These are phyloP conservation scores for Castanospermum australe DNA, from an alignment of 306 rosid genomes.

Conservation along the genomic window DNA sequence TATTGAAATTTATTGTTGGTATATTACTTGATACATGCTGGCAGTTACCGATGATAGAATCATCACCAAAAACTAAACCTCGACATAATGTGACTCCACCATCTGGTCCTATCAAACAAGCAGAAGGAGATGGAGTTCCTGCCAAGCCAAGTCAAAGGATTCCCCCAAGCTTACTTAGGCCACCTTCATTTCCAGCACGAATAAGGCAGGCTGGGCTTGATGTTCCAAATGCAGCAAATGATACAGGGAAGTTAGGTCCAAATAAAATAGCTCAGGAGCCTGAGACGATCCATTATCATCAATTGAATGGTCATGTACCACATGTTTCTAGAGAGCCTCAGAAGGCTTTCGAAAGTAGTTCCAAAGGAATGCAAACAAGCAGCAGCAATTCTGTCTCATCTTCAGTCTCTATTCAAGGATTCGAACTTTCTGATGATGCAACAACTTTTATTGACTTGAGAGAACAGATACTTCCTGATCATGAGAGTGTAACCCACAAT, in stretches of 20 bases:
- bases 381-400: conserved; percentile 73
- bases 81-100: conserved; percentile 53
- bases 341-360: conserved; percentile 47
- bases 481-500: conserved; percentile 33
- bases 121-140: conserved; percentile 58
- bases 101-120: conserved; percentile 55
- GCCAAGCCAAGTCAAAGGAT: conserved; percentile 64
- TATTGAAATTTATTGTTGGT: neutral
- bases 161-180: conserved; percentile 55
- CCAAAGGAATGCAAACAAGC: conserved; percentile 61
- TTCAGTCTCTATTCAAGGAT: conserved; percentile 68
- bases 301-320: conserved; percentile 39
- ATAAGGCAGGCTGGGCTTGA: conserved; percentile 55
- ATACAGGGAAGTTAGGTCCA: conserved; percentile 33
- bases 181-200: conserved; percentile 51
- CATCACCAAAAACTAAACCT: conserved; percentile 62
- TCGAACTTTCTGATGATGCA: conserved; percentile 72
- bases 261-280: conserved; percentile 48
- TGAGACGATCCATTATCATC: conserved; percentile 40
- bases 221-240: conserved; percentile 45
- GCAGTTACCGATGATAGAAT: conserved; percentile 58
- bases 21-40: neutral
- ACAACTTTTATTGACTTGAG: conserved; percentile 57
- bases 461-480: conserved; percentile 40
- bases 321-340: conserved; percentile 48